Evolutionary conservation across 1,284 basidiomycete species (phyloP).

Genomic region (Tilletia setariae): DNA sequence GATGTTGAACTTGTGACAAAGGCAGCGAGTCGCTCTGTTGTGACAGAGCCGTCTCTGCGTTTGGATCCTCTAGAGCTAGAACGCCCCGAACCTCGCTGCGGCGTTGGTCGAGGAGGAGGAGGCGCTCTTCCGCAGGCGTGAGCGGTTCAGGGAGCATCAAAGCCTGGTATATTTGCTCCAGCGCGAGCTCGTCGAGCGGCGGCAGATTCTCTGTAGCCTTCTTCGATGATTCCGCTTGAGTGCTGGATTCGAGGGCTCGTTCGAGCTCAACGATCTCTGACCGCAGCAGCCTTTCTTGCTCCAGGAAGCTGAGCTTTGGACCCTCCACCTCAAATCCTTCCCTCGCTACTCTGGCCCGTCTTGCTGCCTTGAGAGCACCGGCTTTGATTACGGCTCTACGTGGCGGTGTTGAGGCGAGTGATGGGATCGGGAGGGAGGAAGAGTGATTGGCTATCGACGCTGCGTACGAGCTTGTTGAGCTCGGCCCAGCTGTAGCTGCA

Average conservation of each 20-base stretch:
- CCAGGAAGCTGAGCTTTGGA: conserved; percentile 6
- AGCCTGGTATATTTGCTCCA: conserved; percentile 46
- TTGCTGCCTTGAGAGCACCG: background rate
- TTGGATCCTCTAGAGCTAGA: too few relatives aligned
- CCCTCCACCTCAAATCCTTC: conserved; percentile 10
- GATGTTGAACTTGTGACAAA: background rate
- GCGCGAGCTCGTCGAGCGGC: conserved; percentile 38
- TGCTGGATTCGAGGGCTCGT: conserved; percentile 27
- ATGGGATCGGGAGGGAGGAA: background rate
- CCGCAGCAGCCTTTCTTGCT: conserved; percentile 22
- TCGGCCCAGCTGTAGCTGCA: background rate
- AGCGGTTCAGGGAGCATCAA: conserved; percentile 32
- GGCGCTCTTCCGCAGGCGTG: conserved; percentile 27
- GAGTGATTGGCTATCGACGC: background rate
- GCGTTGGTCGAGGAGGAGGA: conserved; percentile 26
- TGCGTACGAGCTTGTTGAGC: background rate
- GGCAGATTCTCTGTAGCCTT: conserved; percentile 37
- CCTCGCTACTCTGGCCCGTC: background rate
- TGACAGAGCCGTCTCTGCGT: too few relatives aligned
- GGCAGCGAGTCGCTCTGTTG: background rate
- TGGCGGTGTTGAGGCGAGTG: background rate
- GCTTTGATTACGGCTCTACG: conserved; percentile 5
- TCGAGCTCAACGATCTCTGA: conserved; percentile 37
- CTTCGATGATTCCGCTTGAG: conserved; percentile 36
- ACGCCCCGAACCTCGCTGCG: conserved; percentile 2